Evolutionary conservation across 345 rosid genomes (phyloP), one percentile per base, ranked within the genome.

Genomic region (Salix koriyanagi): DNA sequence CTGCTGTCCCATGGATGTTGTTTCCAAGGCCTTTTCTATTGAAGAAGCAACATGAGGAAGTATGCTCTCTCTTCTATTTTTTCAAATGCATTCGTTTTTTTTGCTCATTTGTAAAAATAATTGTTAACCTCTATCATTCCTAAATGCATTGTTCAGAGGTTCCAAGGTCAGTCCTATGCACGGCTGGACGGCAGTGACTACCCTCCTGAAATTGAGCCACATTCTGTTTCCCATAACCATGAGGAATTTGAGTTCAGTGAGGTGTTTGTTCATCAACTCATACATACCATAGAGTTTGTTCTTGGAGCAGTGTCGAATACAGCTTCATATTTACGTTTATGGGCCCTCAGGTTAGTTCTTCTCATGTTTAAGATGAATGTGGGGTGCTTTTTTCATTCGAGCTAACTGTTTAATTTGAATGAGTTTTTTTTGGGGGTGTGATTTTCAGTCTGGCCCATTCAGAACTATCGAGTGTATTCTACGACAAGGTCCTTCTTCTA

Each of bases 251-350:
- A 96, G 82, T 96, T 96, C 87, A 88, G 97, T 34, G 99, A 96
- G 87, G 86, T 96, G 68, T 96, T 96, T 76, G 98, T 93, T 61
- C 96, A 96, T 84, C 99, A 96, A 75, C 91, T 96, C 69, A 96
- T 96, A 72, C 99, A 96, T 83, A 93, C 99, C 41, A 96, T 96
- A 34, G 99, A 96, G 81, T 96, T 96, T 84, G 99, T 96, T 65
- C 98, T 96, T 61, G 98, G 98, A 71, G 97, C 98, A 68, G 98
- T 96, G 68, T 96, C 99, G 23, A 96, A 96, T 86, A 96, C 98
- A 14, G 99, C 99, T 77, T 96, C 99, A 8, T 96, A 93, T 82
- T 93, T 96, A 69, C 96, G 97, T 65, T 81, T 96, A 39, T 96
- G 99, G 98, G 98, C 97, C 15, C 93, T 96, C 82, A 96, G 99